phyloP scores from a whole-genome alignment of 352 stramenopile genomes.

The Globisporangium carolinianum region DNA sequence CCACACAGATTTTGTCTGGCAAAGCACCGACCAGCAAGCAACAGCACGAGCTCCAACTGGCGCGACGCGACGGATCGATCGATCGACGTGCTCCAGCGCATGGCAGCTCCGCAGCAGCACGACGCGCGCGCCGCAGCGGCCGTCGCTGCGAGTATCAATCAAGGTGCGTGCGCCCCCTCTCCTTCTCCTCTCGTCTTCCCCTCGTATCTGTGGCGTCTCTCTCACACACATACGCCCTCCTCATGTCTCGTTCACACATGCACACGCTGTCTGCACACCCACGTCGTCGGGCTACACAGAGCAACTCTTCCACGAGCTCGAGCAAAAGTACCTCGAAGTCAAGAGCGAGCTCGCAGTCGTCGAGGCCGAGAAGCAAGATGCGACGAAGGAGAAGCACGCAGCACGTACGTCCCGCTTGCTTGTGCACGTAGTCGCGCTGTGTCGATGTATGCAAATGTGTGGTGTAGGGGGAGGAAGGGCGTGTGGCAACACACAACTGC shows the following conservation, averaged over 20 bases:
- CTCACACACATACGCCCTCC: not conserved
- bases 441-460: not conserved
- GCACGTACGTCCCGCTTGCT: constrained; percentile 23
- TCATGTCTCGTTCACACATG: not conserved
- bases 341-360: constrained; percentile 53
- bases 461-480: too few relatives aligned
- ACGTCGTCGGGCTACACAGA: constrained; percentile 23
- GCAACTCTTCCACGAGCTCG: constrained; percentile 73
- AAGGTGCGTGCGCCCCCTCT: constrained; percentile 17
- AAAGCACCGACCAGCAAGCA: too few relatives aligned
- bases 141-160: constrained; percentile 34
- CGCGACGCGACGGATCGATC: too few relatives aligned
- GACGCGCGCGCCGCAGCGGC: constrained; percentile 13
- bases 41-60: too few relatives aligned
- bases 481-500: too few relatives aligned
- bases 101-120: not conserved
- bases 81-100: not conserved
- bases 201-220: constrained; percentile 2
- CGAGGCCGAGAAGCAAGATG: constrained; percentile 45
- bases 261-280: not conserved
- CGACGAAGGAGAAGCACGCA: constrained; percentile 37
- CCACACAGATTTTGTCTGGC: too few relatives aligned
- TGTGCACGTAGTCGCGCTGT: not conserved
- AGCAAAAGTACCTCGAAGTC: constrained; percentile 59
- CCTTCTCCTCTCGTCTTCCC: not conserved